Conservation (phyloP, 2,329 filamentous ascomycete species). For the Ceratocystis papillata region DNA sequence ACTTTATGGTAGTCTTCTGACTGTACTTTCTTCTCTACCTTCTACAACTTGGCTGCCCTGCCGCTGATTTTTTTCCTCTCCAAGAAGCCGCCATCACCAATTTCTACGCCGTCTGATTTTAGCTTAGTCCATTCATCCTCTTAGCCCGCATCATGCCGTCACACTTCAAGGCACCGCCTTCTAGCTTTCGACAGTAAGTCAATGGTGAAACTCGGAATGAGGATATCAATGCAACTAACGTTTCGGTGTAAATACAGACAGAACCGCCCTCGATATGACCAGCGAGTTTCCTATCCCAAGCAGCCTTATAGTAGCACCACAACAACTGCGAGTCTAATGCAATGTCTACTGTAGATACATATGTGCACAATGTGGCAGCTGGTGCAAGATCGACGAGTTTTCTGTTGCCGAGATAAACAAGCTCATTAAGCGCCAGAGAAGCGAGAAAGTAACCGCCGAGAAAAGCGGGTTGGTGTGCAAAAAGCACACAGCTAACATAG, state of each 20-base stretch:
- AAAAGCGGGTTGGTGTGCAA: slow-evolving; percentile 34
- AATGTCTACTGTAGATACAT: neutral
- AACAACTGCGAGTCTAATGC: neutral
- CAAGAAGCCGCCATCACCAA: neutral
- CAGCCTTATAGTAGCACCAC: neutral
- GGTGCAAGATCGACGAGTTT: slow-evolving; percentile 30
- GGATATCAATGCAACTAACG: neutral
- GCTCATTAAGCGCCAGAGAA: slow-evolving; percentile 25
- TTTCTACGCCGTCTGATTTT: neutral
- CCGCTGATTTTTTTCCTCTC: neutral
- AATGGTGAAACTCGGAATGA: too few relatives aligned
- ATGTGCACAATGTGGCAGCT: slow-evolving; percentile 33
- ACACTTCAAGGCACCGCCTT: neutral
- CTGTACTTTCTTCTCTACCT: neutral
- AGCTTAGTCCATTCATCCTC: neutral
- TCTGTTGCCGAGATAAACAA: slow-evolving; percentile 31
- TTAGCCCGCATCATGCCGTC: neutral
- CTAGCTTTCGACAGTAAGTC: neutral
- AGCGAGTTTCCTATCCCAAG: neutral
- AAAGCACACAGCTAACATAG: slow-evolving; percentile 29
- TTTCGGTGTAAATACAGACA: neutral
- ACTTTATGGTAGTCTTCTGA: too few relatives aligned
- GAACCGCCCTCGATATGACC: slow-evolving; percentile 7
- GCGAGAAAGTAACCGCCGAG: slow-evolving; percentile 27
- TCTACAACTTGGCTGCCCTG: neutral